These are phyloP conservation scores for Neurospora sp. DNA, from an alignment of 495 filamentous ascomycete genomes.

Conservation along the genomic window DNA sequence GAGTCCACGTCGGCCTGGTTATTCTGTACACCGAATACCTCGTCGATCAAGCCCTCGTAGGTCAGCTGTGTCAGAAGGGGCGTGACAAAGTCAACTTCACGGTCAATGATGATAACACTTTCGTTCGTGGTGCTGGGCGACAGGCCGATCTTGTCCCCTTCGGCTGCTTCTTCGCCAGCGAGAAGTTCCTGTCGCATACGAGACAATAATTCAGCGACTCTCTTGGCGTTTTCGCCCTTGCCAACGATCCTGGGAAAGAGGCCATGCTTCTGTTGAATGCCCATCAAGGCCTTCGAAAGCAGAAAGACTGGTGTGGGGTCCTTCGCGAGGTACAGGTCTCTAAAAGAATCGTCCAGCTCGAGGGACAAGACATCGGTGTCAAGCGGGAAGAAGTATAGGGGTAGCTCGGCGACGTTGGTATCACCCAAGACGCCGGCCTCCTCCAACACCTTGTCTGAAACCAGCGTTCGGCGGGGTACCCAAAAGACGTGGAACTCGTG, in stretches of 20 bases:
- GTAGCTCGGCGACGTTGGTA: constrained; percentile 75
- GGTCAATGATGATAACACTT: constrained; percentile 87
- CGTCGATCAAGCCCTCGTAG: constrained; percentile 93
- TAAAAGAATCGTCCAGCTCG: constrained; percentile 78
- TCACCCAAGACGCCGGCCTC: constrained; percentile 90
- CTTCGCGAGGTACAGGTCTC: constrained; percentile 81
- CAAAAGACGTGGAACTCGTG: constrained; percentile 96
- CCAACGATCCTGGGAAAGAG: constrained; percentile 93
- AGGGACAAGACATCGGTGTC: constrained; percentile 87
- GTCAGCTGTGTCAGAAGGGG: constrained; percentile 89
- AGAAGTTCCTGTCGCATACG: constrained; percentile 88
- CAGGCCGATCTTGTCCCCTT: constrained; percentile 52
- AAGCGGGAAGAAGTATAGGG: constrained; percentile 80
- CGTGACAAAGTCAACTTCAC: constrained; percentile 87
- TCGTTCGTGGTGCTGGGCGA: constrained; percentile 85
- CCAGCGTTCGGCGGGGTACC: constrained; percentile 81
- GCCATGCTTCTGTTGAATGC: constrained; percentile 80
- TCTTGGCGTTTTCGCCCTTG: constrained; percentile 88
- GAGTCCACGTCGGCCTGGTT: constrained; percentile 93
- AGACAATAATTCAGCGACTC: constrained; percentile 76
- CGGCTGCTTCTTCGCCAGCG: constrained; percentile 61
- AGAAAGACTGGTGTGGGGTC: constrained; percentile 84
- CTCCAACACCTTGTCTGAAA: constrained; percentile 86
- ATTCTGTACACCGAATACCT: constrained; percentile 78
- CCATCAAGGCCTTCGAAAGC: constrained; percentile 89